phyloP scores from a whole-genome alignment of 306 rosid genomes.

The Lathyrus tuberosus region DNA sequence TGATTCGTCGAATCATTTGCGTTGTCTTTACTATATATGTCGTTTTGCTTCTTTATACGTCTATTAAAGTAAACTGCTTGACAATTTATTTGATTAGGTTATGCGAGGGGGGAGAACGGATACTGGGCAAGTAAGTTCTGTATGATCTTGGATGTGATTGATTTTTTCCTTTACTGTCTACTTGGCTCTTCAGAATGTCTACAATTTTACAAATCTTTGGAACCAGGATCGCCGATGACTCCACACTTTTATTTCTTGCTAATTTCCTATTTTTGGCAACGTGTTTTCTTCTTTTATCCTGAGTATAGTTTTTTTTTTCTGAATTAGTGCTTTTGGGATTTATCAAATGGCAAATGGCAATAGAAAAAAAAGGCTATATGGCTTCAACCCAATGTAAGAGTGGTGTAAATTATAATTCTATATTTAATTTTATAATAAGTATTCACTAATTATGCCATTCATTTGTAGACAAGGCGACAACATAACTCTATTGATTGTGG shows the following conservation, averaged over 20 bases:
- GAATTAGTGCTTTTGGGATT: no score
- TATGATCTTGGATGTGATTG: slow-evolving; percentile 33
- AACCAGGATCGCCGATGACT: slow-evolving; percentile 16
- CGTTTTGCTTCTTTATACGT: not conserved
- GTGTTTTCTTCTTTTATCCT: not conserved
- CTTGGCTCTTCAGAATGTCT: slow-evolving; percentile 18
- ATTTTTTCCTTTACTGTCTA: slow-evolving; percentile 6
- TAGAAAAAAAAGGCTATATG: no score
- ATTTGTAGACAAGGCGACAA: no score
- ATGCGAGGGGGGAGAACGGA: slow-evolving; percentile 98
- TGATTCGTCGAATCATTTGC: slow-evolving; percentile 34
- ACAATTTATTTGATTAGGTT: slow-evolving; percentile 56
- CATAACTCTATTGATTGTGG: no score
- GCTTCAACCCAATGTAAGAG: no score
- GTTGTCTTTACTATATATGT: slow-evolving; percentile 6
- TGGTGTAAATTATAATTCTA: no score
- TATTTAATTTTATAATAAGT: no score
- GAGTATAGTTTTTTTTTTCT: slow-evolving; percentile 25
- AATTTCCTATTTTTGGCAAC: slow-evolving; percentile 25
- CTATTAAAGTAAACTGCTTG: slow-evolving; percentile 5
- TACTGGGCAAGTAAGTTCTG: slow-evolving; percentile 84
- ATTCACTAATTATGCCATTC: no score
- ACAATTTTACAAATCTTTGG: slow-evolving; percentile 16
- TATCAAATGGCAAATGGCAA: no score
- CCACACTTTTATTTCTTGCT: slow-evolving; percentile 16